phyloP scores from a whole-genome alignment of 208 protist genomes.

The Wallacemonas rigidus region DNA sequence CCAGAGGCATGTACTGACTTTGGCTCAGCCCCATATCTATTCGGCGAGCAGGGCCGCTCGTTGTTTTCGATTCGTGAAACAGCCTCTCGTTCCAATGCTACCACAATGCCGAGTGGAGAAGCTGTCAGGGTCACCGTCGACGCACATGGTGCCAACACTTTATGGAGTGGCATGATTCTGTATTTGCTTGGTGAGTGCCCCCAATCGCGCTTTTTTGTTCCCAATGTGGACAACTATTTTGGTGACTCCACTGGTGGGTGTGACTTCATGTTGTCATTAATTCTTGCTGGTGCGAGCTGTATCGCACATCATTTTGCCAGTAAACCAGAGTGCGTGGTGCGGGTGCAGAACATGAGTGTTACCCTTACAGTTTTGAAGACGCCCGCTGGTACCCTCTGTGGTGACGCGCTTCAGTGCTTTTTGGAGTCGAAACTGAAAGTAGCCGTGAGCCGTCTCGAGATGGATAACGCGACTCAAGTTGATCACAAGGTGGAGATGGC shows the following conservation, averaged over 20 bases:
- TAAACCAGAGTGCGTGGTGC: not conserved
- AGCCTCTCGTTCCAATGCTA: not conserved
- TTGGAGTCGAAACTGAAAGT: conserved; percentile 17
- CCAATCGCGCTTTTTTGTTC: conserved; percentile 29
- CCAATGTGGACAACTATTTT: conserved; percentile 47
- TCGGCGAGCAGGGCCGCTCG: conserved; percentile 1
- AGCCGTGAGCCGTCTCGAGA: not conserved
- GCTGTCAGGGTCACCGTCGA: conserved; percentile 1
- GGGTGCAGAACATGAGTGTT: not conserved
- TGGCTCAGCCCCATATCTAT: not conserved
- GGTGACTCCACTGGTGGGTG: conserved; percentile 26
- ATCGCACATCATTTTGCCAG: conserved; percentile 40
- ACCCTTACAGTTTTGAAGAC: conserved; percentile 18
- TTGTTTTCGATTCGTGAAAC: conserved; percentile 11
- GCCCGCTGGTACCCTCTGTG: not conserved
- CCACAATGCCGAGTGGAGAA: not conserved
- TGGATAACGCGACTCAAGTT: not conserved
- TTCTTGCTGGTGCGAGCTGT: conserved; percentile 33
- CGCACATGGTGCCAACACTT: conserved; percentile 11
- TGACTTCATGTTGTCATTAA: conserved; percentile 55
- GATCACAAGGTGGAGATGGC: not conserved
- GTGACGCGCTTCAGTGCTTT: conserved; percentile 19
- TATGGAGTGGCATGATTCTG: conserved; percentile 11
- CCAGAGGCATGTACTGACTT: conserved; percentile 10
- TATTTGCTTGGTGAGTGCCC: not conserved